Evolutionary conservation across 495 filamentous ascomycete genomes (phyloP), one percentile per base, ranked within the genome.

Genomic region (Glonium stellatum): DNA sequence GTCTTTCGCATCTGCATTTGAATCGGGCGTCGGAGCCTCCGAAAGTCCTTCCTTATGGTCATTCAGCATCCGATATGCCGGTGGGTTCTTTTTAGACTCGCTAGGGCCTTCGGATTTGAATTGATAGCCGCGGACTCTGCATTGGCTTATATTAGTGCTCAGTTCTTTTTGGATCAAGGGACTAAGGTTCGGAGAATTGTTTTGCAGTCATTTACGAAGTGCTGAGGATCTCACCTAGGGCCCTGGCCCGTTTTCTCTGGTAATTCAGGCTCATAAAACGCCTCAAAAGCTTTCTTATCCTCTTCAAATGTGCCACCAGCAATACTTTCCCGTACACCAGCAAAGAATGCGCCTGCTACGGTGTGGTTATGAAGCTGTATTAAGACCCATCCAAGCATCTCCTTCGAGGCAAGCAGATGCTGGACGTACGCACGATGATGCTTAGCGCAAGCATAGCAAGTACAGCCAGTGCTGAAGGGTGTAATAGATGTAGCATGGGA

Each of bases 341-440:
- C 69, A 70, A 97, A 96, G 77, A 98, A 97, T 0, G 67, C 44
- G 54, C 84, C 78, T 49, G 95, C 70, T 1, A 87, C 73, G 31
- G 84, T 78, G 65, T 89, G 80, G 69, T 98, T 98, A 73, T 98
- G 93, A 12, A 95, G 78, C 70, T 96, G 92, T 25, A 98, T 75
- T 13, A 98, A 78, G 1, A 88, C 87, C 93, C 93, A 98, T 23
- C 83, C 92, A 1, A 96, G 84, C 95, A 98, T 97, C 71, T 98
- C 93, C 64, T 90, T 92, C 0, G 93, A 89, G 15, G 77, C 71
- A 4, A 98, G 79, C 5, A 98, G 80, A 69, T 98, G 95, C 59
- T 90, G 85, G 35, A 97, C 63, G 73, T 87, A 97, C 1, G 95
- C 92, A 5, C 83, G 76, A 72, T 96, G 90, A 71, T 98, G 95